Conservation (phyloP, 805 yeast genomes). For the Metschnikowia continentalis region DNA sequence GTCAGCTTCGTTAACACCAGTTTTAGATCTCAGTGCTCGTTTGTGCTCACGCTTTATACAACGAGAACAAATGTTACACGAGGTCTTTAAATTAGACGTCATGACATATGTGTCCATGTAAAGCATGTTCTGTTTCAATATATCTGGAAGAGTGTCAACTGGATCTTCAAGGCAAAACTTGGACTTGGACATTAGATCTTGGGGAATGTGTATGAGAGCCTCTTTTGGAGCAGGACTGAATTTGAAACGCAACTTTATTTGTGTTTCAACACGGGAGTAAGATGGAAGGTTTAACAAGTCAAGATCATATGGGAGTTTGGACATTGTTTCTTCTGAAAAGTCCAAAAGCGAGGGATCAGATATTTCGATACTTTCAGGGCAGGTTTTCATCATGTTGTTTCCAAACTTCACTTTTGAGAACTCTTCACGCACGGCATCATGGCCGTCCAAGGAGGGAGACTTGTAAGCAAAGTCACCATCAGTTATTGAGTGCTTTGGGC, state of each 20-base stretch:
- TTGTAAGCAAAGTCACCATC: conserved; percentile 12
- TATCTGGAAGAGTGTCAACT: conserved; percentile 39
- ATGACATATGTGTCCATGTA: conserved; percentile 80
- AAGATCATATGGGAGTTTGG: conserved; percentile 45
- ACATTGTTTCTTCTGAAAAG: conserved; percentile 33
- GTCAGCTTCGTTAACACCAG: conserved; percentile 37
- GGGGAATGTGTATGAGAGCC: conserved; percentile 70
- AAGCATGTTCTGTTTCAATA: conserved; percentile 49
- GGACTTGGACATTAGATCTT: conserved; percentile 83
- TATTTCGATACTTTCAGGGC: conserved; percentile 29
- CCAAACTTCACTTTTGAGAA: conserved; percentile 55
- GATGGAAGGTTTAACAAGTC: conserved; percentile 63
- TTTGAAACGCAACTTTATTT: conserved; percentile 69
- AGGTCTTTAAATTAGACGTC: conserved; percentile 43
- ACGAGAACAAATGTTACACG: conserved; percentile 77
- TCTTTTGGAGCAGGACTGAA: conserved; percentile 78
- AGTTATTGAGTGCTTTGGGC: conserved; percentile 15
- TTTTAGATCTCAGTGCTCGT: conserved; percentile 88
- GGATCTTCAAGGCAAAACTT: conserved; percentile 63
- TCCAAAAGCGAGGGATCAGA: conserved; percentile 35
- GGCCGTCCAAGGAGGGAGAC: conserved; percentile 22
- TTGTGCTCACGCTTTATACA: conserved; percentile 92
- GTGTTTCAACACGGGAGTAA: conserved; percentile 91
- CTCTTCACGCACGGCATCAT: conserved; percentile 46
- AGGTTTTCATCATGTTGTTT: conserved; percentile 33